Conservation (phyloP, 2,329 filamentous ascomycete species). For the Apiospora rasikravindrae region DNA sequence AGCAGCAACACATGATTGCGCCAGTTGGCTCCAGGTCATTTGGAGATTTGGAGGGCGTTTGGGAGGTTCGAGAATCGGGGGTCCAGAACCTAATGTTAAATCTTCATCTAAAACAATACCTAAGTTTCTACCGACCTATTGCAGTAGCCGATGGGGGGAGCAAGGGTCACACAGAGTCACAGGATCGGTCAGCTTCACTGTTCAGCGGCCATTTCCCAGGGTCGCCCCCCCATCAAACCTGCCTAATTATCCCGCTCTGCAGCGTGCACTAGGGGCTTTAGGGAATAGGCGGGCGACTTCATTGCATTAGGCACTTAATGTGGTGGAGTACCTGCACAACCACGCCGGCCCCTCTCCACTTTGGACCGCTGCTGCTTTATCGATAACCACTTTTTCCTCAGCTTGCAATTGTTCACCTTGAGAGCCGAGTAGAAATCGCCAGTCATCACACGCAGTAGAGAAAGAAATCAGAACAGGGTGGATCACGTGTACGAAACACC, state of each 20-base stretch:
- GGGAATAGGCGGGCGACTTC: not conserved
- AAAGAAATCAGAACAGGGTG: not conserved
- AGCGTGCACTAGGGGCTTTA: not conserved
- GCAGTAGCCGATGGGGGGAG: not conserved
- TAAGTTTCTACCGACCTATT: not conserved
- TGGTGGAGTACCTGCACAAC: not conserved
- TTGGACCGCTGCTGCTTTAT: not conserved
- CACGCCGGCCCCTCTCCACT: not conserved
- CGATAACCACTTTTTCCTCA: constrained; percentile 18
- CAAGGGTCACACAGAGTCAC: not conserved
- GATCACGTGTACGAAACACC: constrained; percentile 8
- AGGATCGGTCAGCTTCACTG: constrained; percentile 1
- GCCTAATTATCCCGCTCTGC: not conserved
- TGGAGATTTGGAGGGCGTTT: not conserved
- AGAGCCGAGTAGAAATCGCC: not conserved
- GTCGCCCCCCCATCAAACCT: not conserved
- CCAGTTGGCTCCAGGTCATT: not conserved
- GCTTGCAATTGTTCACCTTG: not conserved
- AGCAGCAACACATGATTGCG: not conserved
- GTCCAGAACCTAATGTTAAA: not conserved
- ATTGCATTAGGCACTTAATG: not conserved
- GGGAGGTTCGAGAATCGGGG: not conserved
- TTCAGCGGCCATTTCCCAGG: not conserved
- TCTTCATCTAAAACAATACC: not conserved
- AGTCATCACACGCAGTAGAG: not conserved